Base-by-base conservation (phyloP, 2,329 filamentous ascomycete genomes). In the Fusarium mexicanum region DNA sequence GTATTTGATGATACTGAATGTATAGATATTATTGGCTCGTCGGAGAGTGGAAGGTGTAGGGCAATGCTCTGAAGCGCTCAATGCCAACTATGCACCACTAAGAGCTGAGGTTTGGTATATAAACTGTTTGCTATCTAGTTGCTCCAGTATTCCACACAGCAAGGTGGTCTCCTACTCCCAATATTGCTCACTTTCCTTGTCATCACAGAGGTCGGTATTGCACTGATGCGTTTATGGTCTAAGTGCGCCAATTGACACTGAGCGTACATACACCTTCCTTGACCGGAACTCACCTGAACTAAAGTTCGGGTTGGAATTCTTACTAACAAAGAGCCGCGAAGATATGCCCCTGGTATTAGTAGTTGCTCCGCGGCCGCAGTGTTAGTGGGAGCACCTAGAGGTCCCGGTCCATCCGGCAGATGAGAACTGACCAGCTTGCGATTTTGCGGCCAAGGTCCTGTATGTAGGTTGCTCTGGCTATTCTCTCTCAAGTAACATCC, bases 291-390 rank as follows among this genome's bases (percentile, higher is more conserved):
- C 31, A 63, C 43, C 33, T 48, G 43, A 47, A 29, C 64, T 54
- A 51, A n/a, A 37, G 26, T 35, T 33, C 12, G 40, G 22, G 38
- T 20, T 51, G 18, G 29, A 50, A 37, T 35, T 35, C 26, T 33
- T 29, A 35, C 22, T 40, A 18, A 35, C 22, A 29, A 40, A n/a
- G 38, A 20, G n/a, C 17, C 38, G 14, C n/a, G 20, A 33, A 43
- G 26, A n/a, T 37, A 37, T 43, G 17, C 31, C 24, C 41, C 43
- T 68, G 31, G 35, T 68, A 31, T 26, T 69, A 20, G 38, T 37
- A 69, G n/a, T 55, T 69, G 48, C 57, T 63, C 57, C 57, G n/a
- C n/a, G 29, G 41, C 20, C 35, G 40, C 37, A 62, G 55, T 38
- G 16, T 68, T 55, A 48, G 43, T 53, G 41, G 61, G 20, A 50